phyloP scores from a whole-genome alignment of 352 stramenopile species.

The Pilasporangium apinafurcum region DNA sequence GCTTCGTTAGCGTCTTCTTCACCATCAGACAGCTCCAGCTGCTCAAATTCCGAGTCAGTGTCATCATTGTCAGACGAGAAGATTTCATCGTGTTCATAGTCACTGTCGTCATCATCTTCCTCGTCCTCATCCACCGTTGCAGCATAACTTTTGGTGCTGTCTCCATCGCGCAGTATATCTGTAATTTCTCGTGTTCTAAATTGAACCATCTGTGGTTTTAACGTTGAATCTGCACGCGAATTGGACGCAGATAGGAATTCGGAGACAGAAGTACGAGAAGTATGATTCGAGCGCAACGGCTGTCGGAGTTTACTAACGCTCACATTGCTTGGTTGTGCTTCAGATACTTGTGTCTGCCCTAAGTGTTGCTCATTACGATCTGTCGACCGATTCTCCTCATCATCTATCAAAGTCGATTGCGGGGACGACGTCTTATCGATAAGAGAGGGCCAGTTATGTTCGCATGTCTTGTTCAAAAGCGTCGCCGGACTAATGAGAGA shows the following conservation, averaged over 20 bases:
- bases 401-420: constrained; percentile 11
- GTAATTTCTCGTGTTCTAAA: neutral
- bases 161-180: constrained; percentile 2
- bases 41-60: constrained; percentile 75
- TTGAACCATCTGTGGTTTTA: neutral
- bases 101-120: constrained; percentile 67
- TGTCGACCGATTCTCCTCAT: constrained; percentile 11
- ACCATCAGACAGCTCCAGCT: constrained; percentile 65
- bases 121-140: constrained; percentile 16
- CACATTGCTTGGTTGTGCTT: neutral
- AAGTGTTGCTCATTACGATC: too few species aligned
- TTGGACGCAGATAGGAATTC: neutral
- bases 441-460: constrained; percentile 80
- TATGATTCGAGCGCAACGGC: too few species aligned
- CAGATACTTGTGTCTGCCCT: neutral
- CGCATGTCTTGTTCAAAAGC: constrained; percentile 61
- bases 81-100: constrained; percentile 81
- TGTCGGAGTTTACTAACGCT: neutral
- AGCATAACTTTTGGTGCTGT: neutral
- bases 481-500: constrained; percentile 58
- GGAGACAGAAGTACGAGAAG: too few species aligned
- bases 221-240: neutral
- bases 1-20: constrained; percentile 35
- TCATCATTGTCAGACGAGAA: constrained; percentile 64
- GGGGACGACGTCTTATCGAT: constrained; percentile 32